Evolutionary conservation across 2,329 filamentous ascomycete genomes (phyloP).

Genomic region (Talaromyces sp.): DNA sequence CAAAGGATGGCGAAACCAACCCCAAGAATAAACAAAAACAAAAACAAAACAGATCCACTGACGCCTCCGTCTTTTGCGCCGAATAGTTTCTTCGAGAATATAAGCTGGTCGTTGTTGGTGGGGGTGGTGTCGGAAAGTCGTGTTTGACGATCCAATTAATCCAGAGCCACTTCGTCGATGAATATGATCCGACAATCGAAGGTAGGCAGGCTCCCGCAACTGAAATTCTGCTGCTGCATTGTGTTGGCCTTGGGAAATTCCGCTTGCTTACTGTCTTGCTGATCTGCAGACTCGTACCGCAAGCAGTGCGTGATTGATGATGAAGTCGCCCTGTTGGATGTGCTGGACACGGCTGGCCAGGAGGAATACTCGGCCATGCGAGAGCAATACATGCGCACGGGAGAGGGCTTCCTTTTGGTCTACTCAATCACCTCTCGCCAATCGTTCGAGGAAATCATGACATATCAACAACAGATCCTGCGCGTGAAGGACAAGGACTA

Average conservation of each 20-base stretch:
- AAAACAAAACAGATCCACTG: conserved; percentile 11
- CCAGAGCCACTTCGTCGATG: conserved; percentile 96
- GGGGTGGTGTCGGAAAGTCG: conserved; percentile 97
- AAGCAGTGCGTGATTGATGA: conserved; percentile 99
- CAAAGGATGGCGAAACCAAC: background rate
- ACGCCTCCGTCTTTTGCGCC: conserved; percentile 14
- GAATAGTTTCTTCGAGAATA: conserved; percentile 80
- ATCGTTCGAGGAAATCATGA: conserved; percentile 97
- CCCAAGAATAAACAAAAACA: background rate
- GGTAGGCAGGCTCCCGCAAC: conserved; percentile 44
- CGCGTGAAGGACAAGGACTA: conserved; percentile 99
- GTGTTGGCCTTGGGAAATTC: background rate
- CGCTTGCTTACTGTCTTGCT: background rate
- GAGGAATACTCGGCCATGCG: conserved; percentile 99
- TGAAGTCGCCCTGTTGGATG: conserved; percentile 93
- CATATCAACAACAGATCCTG: conserved; percentile 97
- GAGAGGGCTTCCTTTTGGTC: conserved; percentile 94
- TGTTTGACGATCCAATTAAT: conserved; percentile 97
- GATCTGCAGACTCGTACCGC: conserved; percentile 81
- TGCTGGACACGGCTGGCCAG: conserved; percentile 95
- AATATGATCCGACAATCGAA: conserved; percentile 99
- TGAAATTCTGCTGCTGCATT: background rate
- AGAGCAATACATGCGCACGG: conserved; percentile 99
- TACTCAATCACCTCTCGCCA: conserved; percentile 98
- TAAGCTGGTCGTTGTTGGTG: conserved; percentile 94